Percentiles rank a stretch among this genome's conserved stretches.
These are phyloP conservation scores for Lichtheimia ornata DNA, from an alignment of 371 early-diverging fungal species.

Conservation along the genomic window DNA sequence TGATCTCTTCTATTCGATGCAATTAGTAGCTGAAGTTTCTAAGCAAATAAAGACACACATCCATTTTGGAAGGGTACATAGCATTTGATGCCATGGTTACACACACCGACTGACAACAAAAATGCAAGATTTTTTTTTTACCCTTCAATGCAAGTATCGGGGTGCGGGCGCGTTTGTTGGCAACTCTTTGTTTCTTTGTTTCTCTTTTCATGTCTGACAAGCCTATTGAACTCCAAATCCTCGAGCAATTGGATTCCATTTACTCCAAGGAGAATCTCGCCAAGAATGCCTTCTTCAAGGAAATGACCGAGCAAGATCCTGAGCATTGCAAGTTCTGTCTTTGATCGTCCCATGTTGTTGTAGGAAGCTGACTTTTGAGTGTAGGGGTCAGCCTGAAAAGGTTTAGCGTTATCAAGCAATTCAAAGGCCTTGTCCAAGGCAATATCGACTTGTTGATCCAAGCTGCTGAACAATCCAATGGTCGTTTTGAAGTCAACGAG, in stretches of 20 bases:
- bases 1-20: too few relatives aligned
- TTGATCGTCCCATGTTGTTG: not conserved
- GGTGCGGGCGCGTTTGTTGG: too few relatives aligned
- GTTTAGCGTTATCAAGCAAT: conserved; percentile 39
- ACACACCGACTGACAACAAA: too few relatives aligned
- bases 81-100: too few relatives aligned
- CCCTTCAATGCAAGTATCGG: too few relatives aligned
- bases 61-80: too few relatives aligned
- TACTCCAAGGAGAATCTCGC: conserved; percentile 37
- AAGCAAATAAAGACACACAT: too few relatives aligned
- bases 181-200: too few relatives aligned
- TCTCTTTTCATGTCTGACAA: too few relatives aligned
- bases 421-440: conserved; percentile 39
- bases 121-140: too few relatives aligned
- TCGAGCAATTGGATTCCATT: conserved; percentile 32
- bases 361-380: not conserved
- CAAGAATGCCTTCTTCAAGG: conserved; percentile 46
- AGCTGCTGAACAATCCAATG: conserved; percentile 27
- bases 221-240: conserved; percentile 18
- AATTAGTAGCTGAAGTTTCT: too few relatives aligned
- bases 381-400: conserved; percentile 51
- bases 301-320: conserved; percentile 40
- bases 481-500: conserved; percentile 35
- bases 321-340: conserved; percentile 38
- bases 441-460: conserved; percentile 30